Conservation (phyloP, 305 asterid species). For the Fraxinus velutina region DNA sequence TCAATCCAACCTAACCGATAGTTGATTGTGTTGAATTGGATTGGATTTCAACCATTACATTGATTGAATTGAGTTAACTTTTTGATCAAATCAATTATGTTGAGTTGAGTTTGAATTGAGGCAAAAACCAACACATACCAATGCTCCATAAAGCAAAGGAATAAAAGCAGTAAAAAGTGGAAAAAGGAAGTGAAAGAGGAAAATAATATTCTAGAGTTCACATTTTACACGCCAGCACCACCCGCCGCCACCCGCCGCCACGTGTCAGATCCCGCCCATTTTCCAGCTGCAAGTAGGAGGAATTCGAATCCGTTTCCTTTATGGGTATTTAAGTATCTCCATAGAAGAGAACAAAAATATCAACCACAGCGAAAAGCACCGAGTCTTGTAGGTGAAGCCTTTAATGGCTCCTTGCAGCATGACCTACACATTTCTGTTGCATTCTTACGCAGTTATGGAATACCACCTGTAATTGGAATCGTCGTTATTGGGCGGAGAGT, state of each 20-base stretch:
- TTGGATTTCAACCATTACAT: too few relatives aligned
- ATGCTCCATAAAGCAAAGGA: too few relatives aligned
- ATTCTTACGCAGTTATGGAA: constrained; percentile 9
- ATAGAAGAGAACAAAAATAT: not conserved
- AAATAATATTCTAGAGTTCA: not conserved
- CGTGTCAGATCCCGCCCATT: not conserved
- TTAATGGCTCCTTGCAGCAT: not conserved
- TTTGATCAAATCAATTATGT: too few relatives aligned
- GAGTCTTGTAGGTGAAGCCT: not conserved
- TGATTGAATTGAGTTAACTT: too few relatives aligned
- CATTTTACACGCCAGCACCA: not conserved
- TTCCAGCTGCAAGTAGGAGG: not conserved
- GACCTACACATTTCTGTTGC: not conserved
- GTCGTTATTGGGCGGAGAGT: not conserved
- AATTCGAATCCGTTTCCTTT: not conserved
- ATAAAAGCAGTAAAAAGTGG: too few relatives aligned
- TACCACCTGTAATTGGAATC: constrained; percentile 2
- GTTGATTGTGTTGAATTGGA: too few relatives aligned
- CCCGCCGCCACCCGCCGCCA: not conserved
- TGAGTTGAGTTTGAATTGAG: too few relatives aligned
- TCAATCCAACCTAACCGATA: too few relatives aligned
- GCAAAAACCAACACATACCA: too few relatives aligned
- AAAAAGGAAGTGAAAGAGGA: too few relatives aligned
- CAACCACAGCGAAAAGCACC: not conserved
- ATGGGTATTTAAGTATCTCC: not conserved